Evolutionary conservation across 441 rosid genomes (phyloP), one percentile per base, ranked within the genome.

Genomic region (Syzygium syzygioides): DNA sequence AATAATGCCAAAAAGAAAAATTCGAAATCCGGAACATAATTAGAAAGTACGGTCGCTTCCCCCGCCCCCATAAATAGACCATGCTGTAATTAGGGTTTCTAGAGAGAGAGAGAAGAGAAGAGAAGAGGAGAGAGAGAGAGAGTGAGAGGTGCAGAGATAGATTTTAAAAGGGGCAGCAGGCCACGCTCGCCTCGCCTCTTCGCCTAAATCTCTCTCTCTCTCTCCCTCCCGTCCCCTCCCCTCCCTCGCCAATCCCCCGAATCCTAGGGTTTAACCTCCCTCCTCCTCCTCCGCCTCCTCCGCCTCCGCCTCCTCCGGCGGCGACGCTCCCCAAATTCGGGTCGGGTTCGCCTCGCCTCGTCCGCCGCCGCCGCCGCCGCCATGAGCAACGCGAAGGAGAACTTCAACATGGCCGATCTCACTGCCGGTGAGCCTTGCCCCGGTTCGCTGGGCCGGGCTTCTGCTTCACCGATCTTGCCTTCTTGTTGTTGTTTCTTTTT

Each of bases 341-440:
- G 60, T 56, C 60, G 60, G 60, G 60, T 25, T 56, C 23, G 2
- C 23, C 60, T 55, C 7, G 59, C 59, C 20, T 56, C 60, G 26
- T 23, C 41, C 30, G 80, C 85, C 87, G 71, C 54, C 54, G 54
- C 54, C 50, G 53, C 41, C 30, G 85, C 87, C 87, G 85, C 87
- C 85, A 97, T 96, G 99, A 93, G 95, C 93, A 92, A 86, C 91
- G 94, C 94, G 87, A 95, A 94, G 85, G 94, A 91, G 54, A 94
- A 68, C 94, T 87, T 97, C 92, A 91, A 83, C 91, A 92, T 96
- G 94, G 41, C 95, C 88, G 98, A 93, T 94, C 99, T 96, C 93
- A 83, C 90, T 62, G 91, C 95, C 14, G 96, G 99, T 97, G 90
- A 32, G 59, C 0, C 60, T 57, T 15, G 83, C n/a, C 52, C n/a